Conservation (phyloP, 805 yeast genomes). For the Pichia occidentalis region DNA sequence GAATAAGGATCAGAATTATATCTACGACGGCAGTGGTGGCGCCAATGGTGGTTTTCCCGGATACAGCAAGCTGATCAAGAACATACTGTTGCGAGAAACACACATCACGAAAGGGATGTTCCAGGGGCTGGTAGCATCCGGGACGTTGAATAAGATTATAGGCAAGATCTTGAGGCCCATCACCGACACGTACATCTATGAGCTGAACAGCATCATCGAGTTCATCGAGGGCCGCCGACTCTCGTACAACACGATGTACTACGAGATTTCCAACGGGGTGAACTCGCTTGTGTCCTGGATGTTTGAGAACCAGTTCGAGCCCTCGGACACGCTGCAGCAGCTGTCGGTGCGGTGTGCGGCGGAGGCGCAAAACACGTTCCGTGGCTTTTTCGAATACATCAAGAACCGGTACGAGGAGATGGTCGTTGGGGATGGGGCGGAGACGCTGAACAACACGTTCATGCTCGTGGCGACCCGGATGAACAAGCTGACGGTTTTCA, state of each 20-base stretch:
- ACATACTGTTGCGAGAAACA: slow-evolving; percentile 18
- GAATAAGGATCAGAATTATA: slow-evolving; percentile 26
- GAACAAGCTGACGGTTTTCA: slow-evolving; percentile 57
- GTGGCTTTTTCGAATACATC: slow-evolving; percentile 48
- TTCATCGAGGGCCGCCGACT: slow-evolving; percentile 37
- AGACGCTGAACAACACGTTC: slow-evolving; percentile 34
- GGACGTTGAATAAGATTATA: slow-evolving; percentile 43
- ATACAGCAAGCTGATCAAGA: slow-evolving; percentile 15
- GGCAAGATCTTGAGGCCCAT: slow-evolving; percentile 49
- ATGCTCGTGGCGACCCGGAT: slow-evolving; percentile 62
- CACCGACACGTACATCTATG: slow-evolving; percentile 34
- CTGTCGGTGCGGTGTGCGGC: slow-evolving; percentile 1
- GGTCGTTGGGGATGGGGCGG: slow-evolving; percentile 52
- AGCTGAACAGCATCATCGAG: slow-evolving; percentile 33
- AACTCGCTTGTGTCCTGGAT: slow-evolving; percentile 8
- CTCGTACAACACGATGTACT: slow-evolving; percentile 46
- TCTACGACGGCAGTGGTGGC: slow-evolving; percentile 28
- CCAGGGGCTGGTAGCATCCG: slow-evolving; percentile 34
- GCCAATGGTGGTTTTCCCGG: slow-evolving; percentile 15
- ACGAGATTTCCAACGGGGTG: slow-evolving; percentile 39
- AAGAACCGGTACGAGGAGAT: slow-evolving; percentile 39
- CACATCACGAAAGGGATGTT: slow-evolving; percentile 20
- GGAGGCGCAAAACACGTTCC: slow-evolving; percentile 32
- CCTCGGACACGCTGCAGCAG: slow-evolving; percentile 14
- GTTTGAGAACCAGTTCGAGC: slow-evolving; percentile 12